Evolutionary conservation across 805 yeast species (phyloP).

Genomic region (Sugiyamaella chiloensis): DNA sequence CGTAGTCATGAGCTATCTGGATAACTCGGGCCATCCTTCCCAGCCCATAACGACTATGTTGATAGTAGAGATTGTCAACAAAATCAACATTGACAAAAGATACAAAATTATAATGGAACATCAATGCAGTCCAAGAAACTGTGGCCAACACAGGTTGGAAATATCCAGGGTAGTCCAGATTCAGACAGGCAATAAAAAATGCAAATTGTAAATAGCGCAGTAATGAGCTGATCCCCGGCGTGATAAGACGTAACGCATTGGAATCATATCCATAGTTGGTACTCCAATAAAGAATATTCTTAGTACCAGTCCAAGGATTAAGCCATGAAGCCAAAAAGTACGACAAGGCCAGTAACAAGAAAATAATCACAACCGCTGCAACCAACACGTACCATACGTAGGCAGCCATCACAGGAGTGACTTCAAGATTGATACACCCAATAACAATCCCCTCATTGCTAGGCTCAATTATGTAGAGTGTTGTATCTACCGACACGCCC

Average conservation of each 20-base stretch:
- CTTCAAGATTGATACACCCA: conserved; percentile 47
- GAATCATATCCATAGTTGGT: conserved; percentile 58
- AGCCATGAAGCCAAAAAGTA: conserved; percentile 39
- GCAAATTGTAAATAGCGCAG: conserved; percentile 57
- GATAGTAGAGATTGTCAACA: conserved; percentile 13
- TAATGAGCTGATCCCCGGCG: conserved; percentile 50
- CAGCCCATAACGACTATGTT: conserved; percentile 21
- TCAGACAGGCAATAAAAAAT: conserved; percentile 50
- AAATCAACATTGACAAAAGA: conserved; percentile 13
- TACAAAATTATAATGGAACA: conserved; percentile 31
- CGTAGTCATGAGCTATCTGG: conserved; percentile 26
- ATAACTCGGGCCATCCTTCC: conserved; percentile 25
- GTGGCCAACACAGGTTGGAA: conserved; percentile 52
- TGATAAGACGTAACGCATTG: conserved; percentile 49
- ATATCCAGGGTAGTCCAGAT: conserved; percentile 59
- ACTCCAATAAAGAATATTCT: conserved; percentile 50
- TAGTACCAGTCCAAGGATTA: conserved; percentile 57
- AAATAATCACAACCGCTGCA: conserved; percentile 40
- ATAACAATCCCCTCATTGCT: conserved; percentile 30
- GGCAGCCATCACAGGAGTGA: conserved; percentile 46
- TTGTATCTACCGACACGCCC: conserved; percentile 26
- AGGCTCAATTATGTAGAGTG: conserved; percentile 29
- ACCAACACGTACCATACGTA: conserved; percentile 41
- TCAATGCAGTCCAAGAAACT: conserved; percentile 55
- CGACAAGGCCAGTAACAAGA: conserved; percentile 37